Percentiles rank a stretch among this genome's conserved stretches.
phyloP scores from a whole-genome alignment of 805 yeast genomes.

The Kluyveromyces nonfermentans region DNA sequence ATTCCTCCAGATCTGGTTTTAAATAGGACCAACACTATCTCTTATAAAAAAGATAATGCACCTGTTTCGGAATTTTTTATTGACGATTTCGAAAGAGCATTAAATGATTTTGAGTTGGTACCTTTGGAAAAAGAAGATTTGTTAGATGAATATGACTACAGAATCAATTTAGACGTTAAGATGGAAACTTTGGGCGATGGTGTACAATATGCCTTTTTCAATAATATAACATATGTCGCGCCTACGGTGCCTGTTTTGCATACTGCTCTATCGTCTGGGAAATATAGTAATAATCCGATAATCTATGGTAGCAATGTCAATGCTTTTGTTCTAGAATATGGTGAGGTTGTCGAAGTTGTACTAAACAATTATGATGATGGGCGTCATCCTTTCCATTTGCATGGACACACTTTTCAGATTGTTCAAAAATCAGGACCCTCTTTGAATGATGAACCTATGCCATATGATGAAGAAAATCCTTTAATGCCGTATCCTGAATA shows the following conservation, averaged over 20 bases:
- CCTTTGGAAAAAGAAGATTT: slow-evolving; percentile 38
- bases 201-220: slow-evolving; percentile 67
- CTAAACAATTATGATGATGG: slow-evolving; percentile 74
- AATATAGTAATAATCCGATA: slow-evolving; percentile 40
- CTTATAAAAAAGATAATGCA: slow-evolving; percentile 35
- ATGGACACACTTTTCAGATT: slow-evolving; percentile 64
- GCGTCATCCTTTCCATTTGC: slow-evolving; percentile 72
- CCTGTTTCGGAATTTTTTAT: slow-evolving; percentile 23
- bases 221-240: slow-evolving; percentile 49
- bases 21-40: slow-evolving; percentile 46
- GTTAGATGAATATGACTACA: slow-evolving; percentile 53
- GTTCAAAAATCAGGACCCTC: slow-evolving; percentile 43
- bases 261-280: slow-evolving; percentile 55
- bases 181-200: slow-evolving; percentile 71
- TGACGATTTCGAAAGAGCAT: slow-evolving; percentile 13
- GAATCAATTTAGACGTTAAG: slow-evolving; percentile 45
- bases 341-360: slow-evolving; percentile 65
- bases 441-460: slow-evolving; percentile 44
- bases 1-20: slow-evolving; percentile 51
- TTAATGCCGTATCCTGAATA: slow-evolving; percentile 40
- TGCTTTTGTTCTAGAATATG: slow-evolving; percentile 47
- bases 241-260: slow-evolving; percentile 67
- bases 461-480: slow-evolving; percentile 42
- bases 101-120: slow-evolving; percentile 31
- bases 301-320: slow-evolving; percentile 71